Conservation (phyloP, 495 filamentous ascomycete genomes). For the Bacidia gigantensis region DNA sequence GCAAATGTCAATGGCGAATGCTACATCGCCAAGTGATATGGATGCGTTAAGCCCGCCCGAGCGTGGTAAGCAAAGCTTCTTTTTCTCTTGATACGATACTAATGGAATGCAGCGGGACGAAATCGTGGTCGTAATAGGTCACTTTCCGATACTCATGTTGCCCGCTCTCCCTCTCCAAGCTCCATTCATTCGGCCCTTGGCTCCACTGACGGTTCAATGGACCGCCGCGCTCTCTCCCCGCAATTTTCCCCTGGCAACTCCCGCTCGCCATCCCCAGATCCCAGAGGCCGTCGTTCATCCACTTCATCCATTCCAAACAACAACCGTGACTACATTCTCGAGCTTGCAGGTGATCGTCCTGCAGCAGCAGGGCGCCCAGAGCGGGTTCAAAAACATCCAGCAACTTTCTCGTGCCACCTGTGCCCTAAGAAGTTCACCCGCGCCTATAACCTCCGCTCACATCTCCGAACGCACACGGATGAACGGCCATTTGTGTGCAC, state of each 20-base stretch:
- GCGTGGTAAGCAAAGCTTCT: slow-evolving; percentile 46
- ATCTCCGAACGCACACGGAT: slow-evolving; percentile 83
- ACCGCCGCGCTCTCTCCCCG: slow-evolving; percentile 52
- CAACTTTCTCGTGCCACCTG: slow-evolving; percentile 74
- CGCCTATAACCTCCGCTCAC: slow-evolving; percentile 83
- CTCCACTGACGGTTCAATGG: slow-evolving; percentile 32
- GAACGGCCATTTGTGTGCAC: slow-evolving; percentile 91
- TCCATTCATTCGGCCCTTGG: slow-evolving; percentile 25
- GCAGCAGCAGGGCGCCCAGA: slow-evolving; percentile 40
- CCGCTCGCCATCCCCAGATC: slow-evolving; percentile 45
- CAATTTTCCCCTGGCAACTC: slow-evolving; percentile 30
- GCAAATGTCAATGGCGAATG: slow-evolving; percentile 50
- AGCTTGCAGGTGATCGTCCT: slow-evolving; percentile 60
- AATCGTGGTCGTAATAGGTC: slow-evolving; percentile 39
- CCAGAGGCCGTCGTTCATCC: slow-evolving; percentile 56
- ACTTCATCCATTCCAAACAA: slow-evolving; percentile 73
- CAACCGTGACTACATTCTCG: slow-evolving; percentile 75
- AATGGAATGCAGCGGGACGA: slow-evolving; percentile 36
- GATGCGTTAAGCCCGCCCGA: slow-evolving; percentile 78
- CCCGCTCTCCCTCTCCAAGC: slow-evolving; percentile 16
- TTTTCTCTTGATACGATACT: slow-evolving; percentile 13
- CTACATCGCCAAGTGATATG: slow-evolving; percentile 47
- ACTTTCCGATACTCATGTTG: slow-evolving; percentile 59
- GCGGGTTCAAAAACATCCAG: slow-evolving; percentile 87
- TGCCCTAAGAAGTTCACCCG: slow-evolving; percentile 82